These are phyloP conservation scores for Psidium guajava DNA, from an alignment of 345 rosid species.

Conservation along the genomic window DNA sequence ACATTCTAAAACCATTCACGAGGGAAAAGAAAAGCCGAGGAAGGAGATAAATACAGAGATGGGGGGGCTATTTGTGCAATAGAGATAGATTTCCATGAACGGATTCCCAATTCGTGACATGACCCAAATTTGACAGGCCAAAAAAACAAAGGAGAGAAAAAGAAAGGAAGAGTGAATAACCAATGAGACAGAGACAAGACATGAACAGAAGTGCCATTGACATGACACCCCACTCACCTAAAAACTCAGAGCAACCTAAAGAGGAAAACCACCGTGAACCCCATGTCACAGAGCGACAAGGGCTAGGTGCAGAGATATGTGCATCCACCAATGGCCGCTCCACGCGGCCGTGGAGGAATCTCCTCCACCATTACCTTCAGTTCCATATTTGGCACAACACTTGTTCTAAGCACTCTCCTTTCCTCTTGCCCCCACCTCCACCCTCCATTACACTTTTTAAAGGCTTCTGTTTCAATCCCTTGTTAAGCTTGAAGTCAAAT, in stretches of 20 bases:
- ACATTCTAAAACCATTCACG: neutral
- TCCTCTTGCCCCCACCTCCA: neutral
- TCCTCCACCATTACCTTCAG: neutral
- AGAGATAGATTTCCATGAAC: neutral
- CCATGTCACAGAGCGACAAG: neutral
- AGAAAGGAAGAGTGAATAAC: neutral
- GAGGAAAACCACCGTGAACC: neutral
- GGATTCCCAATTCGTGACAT: neutral
- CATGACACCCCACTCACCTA: neutral
- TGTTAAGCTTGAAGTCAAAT: neutral
- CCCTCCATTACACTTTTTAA: neutral
- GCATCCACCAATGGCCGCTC: conserved; percentile 1
- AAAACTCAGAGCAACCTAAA: neutral
- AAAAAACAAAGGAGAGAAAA: neutral
- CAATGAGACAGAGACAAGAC: neutral
- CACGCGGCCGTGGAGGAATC: conserved; percentile 1
- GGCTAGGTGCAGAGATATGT: neutral
- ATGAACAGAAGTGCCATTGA: neutral
- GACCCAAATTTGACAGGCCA: neutral
- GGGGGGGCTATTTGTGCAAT: neutral
- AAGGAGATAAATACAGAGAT: neutral
- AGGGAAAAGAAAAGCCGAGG: neutral
- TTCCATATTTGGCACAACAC: conserved; percentile 1
- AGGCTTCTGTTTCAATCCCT: neutral
- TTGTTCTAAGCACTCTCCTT: neutral